Base-by-base conservation (phyloP, 148 eudicot species). In the Camellia granthamiana region DNA sequence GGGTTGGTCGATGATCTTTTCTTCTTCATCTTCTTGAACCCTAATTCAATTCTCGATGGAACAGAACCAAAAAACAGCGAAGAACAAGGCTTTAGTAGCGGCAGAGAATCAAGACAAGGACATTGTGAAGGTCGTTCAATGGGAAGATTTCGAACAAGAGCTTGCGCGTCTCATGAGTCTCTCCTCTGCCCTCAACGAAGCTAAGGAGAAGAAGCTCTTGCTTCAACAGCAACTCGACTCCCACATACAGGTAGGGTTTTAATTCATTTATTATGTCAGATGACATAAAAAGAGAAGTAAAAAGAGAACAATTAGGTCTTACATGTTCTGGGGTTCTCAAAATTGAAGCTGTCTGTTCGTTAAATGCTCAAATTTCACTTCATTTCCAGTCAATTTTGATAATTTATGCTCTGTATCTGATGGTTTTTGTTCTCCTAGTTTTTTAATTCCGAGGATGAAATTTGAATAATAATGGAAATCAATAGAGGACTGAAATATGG, bases 141-240 rank as follows among this genome's bases (percentile, higher is more conserved):
- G 97, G 99, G 97, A 95, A 76, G 97, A 93, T 86, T 93, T 81
- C 74, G 89, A 92, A 19, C 97, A 92, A 61, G 95, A 92, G 81
- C 90, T 95, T 12, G 95, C 89, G 3, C 88, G 93, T 49, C 51
- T 95, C 13, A 82, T 78, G 11, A 93, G 97, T 80, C 87, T 95
- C 55, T 90, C 99, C 3, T 93, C 91, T 47, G 93, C 97, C 38
- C 84, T 91, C 47, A 81, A 86, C 59, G 90, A 95, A 85, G 89
- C 91, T 43, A 88, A 80, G 56, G 74, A 85, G 0, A 91, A 87
- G 64, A 95, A 92, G 79, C 54, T 38, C 1, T n/a, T 68, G 71
- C 85, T 93, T 62, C 88, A 92, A 23, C 61, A 76, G 59, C 89
- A 87, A 75, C 91, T 95, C 43, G 81, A 93, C 19, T 65, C 90